Conservation (phyloP, 2,329 filamentous ascomycete genomes). For the Claviceps purpurea region DNA sequence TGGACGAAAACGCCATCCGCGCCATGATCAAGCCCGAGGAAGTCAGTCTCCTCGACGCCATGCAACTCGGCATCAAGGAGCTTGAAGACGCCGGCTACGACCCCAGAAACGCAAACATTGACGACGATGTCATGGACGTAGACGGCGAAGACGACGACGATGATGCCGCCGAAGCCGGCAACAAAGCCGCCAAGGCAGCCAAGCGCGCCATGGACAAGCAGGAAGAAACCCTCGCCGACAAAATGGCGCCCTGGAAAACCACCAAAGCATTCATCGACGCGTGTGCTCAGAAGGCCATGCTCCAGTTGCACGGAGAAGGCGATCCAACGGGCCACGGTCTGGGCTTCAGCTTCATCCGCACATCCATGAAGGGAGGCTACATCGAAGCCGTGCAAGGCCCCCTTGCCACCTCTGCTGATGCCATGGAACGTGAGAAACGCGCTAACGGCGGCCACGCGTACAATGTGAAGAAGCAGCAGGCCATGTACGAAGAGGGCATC, state of each 20-base stretch:
- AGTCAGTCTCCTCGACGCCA: conserved; percentile 85
- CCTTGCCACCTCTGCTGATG: conserved; percentile 59
- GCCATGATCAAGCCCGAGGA: conserved; percentile 91
- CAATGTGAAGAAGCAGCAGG: conserved; percentile 90
- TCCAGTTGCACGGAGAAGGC: conserved; percentile 84
- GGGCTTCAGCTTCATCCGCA: conserved; percentile 94
- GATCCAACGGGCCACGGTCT: conserved; percentile 89
- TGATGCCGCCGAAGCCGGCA: conserved; percentile 26
- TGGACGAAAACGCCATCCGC: conserved; percentile 69
- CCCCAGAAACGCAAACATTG: conserved; percentile 43
- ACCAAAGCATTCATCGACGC: conserved; percentile 95
- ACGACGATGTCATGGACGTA: conserved; percentile 52
- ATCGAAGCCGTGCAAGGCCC: conserved; percentile 65
- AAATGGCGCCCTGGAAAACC: conserved; percentile 90
- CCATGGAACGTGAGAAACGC: conserved; percentile 74
- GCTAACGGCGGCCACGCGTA: conserved; percentile 91
- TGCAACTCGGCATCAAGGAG: conserved; percentile 89
- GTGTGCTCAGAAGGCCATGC: conserved; percentile 89
- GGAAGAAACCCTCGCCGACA: conserved; percentile 67
- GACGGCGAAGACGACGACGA: conserved; percentile 43
- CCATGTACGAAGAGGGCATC: conserved; percentile 83
- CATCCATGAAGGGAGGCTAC: conserved; percentile 95
- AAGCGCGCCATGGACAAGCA: conserved; percentile 35
- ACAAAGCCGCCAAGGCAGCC: conserved; percentile 23
- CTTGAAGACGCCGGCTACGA: conserved; percentile 85